phyloP scores from a whole-genome alignment of 495 filamentous ascomycete genomes.

The Sordaria brevicollis region DNA sequence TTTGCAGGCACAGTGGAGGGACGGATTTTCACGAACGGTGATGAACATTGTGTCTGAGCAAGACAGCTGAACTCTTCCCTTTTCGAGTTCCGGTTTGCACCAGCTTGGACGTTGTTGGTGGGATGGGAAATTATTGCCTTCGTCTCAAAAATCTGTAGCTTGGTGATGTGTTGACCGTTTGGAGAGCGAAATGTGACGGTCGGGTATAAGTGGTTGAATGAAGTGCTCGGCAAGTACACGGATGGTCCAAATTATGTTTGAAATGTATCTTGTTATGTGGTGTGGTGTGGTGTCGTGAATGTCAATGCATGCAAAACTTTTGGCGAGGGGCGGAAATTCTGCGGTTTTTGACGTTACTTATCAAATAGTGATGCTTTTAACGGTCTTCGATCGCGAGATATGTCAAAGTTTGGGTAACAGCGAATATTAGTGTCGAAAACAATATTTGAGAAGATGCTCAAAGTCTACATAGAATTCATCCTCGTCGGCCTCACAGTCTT shows the following conservation, averaged over 20 bases:
- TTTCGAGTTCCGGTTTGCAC: not conserved
- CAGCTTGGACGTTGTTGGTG: not conserved
- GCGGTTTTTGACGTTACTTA: not conserved
- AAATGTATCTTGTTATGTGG: too few relatives aligned
- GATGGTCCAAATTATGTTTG: not conserved
- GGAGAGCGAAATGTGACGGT: not conserved
- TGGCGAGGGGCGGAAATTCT: not conserved
- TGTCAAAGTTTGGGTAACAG: not conserved
- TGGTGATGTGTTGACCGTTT: not conserved
- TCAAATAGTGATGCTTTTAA: not conserved
- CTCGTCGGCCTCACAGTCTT: not conserved
- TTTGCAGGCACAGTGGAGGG: not conserved
- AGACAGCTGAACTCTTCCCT: not conserved
- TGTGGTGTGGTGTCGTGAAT: not conserved
- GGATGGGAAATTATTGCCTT: not conserved
- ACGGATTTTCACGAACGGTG: not conserved
- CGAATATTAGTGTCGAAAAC: not conserved
- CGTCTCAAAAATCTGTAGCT: not conserved
- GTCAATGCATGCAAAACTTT: not conserved
- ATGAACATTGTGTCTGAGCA: not conserved
- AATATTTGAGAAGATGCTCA: not conserved
- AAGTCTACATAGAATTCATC: not conserved
- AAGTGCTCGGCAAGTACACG: not conserved
- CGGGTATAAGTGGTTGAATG: not conserved
- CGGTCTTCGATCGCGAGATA: not conserved